These are phyloP conservation scores for Ophiostoma triangulosporum DNA, from an alignment of 2,329 filamentous ascomycete species.

Conservation along the genomic window DNA sequence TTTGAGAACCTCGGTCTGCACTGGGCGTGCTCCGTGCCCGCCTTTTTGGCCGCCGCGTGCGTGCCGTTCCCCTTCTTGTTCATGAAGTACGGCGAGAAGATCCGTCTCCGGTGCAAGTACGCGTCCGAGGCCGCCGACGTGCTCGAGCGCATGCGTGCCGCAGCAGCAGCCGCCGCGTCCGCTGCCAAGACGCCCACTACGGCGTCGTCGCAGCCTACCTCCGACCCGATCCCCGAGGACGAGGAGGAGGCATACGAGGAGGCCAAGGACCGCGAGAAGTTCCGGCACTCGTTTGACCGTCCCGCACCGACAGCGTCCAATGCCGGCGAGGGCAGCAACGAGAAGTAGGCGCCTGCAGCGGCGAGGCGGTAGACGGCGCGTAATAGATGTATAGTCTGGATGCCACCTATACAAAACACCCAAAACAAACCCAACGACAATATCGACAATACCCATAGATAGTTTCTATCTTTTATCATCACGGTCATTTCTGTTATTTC, in stretches of 20 bases:
- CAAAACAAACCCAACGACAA: neutral
- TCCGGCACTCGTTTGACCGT: neutral
- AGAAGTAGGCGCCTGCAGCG: neutral
- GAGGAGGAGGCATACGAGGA: slow-evolving; percentile 9
- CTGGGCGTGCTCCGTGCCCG: slow-evolving; percentile 62
- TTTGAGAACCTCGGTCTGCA: slow-evolving; percentile 51
- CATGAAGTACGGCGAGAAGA: slow-evolving; percentile 52
- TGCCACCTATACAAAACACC: neutral
- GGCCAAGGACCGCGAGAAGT: slow-evolving; percentile 3
- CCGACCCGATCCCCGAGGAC: slow-evolving; percentile 9
- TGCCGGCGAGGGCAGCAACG: neutral
- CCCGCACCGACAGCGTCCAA: slow-evolving; percentile 4
- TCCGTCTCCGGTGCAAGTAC: slow-evolving; percentile 56
- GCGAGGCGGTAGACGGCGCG: neutral
- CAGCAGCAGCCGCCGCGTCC: slow-evolving; percentile 17
- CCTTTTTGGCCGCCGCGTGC: slow-evolving; percentile 58
- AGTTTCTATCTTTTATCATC: neutral
- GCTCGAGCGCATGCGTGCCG: slow-evolving; percentile 31
- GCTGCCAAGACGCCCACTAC: slow-evolving; percentile 12
- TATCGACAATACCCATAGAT: neutral
- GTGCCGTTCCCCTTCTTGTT: slow-evolving; percentile 65
- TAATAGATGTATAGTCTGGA: neutral
- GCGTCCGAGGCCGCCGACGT: slow-evolving; percentile 52
- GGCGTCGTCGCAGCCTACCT: slow-evolving; percentile 16
- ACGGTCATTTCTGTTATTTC: neutral